Conservation (phyloP, 2,329 filamentous ascomycete genomes). For the Microascus cirrosus region DNA sequence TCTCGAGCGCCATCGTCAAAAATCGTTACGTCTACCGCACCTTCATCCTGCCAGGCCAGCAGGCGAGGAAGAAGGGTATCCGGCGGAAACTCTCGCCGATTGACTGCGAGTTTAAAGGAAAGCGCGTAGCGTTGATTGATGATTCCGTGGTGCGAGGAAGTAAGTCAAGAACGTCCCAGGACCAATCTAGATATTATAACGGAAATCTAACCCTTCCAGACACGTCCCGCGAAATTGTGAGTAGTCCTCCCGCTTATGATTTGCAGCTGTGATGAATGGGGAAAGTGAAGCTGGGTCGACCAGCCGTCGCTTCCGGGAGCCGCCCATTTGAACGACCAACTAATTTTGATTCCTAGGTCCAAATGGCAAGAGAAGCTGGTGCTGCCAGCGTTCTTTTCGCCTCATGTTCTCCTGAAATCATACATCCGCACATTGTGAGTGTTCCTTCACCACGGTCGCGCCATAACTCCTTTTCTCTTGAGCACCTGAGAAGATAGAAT, state of each 20-base stretch:
- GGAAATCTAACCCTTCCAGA: conserved; percentile 26
- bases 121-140: conserved; percentile 75
- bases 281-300: too few relatives aligned
- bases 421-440: conserved; percentile 75
- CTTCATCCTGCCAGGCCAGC: conserved; percentile 67
- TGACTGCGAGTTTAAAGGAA: conserved; percentile 69
- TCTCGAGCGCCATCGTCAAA: conserved; percentile 76
- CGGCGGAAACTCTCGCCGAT: conserved; percentile 85
- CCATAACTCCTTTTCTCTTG: too few relatives aligned
- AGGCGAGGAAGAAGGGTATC: conserved; percentile 71
- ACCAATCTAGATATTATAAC: too few relatives aligned
- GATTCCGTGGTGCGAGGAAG: conserved; percentile 76
- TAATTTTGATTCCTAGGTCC: conserved; percentile 12
- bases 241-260: background rate
- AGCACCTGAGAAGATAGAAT: background rate
- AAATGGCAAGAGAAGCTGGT: conserved; percentile 74
- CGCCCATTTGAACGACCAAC: background rate
- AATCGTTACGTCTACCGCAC: conserved; percentile 84
- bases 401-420: conserved; percentile 72
- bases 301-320: background rate
- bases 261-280: background rate
- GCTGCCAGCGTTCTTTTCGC: conserved; percentile 76
- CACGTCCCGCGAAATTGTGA: conserved; percentile 45
- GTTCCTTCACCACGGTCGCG: background rate
- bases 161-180: too few relatives aligned